Evolutionary conservation across 2,329 filamentous ascomycete genomes (phyloP), one percentile per base, ranked within the genome.

Genomic region (Fusarium ambrosium): DNA sequence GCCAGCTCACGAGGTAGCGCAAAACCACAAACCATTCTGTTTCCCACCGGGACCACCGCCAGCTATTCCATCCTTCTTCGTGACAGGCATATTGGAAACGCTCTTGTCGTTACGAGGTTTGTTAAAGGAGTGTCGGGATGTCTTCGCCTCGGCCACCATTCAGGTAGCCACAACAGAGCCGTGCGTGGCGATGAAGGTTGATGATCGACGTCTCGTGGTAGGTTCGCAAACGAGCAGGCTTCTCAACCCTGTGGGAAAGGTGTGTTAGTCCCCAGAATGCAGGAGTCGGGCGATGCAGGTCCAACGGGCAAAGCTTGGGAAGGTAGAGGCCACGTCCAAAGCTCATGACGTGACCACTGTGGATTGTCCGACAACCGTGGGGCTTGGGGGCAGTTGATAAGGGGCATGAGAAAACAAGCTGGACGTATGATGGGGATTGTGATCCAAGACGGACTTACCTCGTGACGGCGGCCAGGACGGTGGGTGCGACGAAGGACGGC

Each of bases 51-150:
- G 74, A 62, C 80, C 80, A 63, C 79, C 80, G 62, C 79, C 78
- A 60, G 79, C 71, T 71, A 79, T 74, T 72, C 79, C 80, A 69
- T 86, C 84, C 76, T 85, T 85, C 80, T 84, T 85, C 22, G 82
- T 78, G 60, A 78, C 75, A 65, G 84, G 81, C 84, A 85, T 85
- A 22, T 79, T 80, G 71, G 32, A 34, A 72, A 75, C 65, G 48
- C 68, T 77, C 65, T 66, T 62, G 71, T 75, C 71, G 75, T 64
- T 66, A 70, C 66, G 70, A 68, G 74, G 60, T 67, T 77, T 75
- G 67, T 74, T 73, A 75, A 77, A 78, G 72, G 73, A 72, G 64
- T 68, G 72, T 75, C 56, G 77, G 66, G 43, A 43, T 62, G 65
- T 71, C 64, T 70, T 69, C 60, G 63, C 70, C 72, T 73, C 60